Evolutionary conservation across 441 rosid genomes (phyloP).

Genomic region (Francoa sonchifolia): DNA sequence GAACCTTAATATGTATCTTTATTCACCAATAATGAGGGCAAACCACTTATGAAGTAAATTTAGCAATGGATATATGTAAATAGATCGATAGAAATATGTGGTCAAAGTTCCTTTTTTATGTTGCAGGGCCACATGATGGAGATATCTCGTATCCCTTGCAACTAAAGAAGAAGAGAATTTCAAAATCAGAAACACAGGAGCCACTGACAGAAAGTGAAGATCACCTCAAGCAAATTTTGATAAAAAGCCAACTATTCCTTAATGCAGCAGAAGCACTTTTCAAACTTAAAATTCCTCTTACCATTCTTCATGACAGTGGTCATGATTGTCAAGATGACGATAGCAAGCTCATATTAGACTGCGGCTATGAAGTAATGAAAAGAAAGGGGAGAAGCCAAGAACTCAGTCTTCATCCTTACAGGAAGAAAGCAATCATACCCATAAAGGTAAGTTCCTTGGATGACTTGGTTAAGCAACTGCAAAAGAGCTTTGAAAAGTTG

Average conservation of each 20-base stretch:
- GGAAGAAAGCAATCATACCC: constrained; percentile 22
- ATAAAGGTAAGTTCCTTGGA: constrained; percentile 35
- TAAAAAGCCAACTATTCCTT: constrained; percentile 50
- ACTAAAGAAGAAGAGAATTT: constrained; percentile 12
- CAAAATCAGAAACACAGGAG: constrained; percentile 16
- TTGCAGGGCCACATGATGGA: constrained; percentile 28
- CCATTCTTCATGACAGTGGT: constrained; percentile 15
- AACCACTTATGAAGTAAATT: too few species aligned
- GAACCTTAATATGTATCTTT: too few species aligned
- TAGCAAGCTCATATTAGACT: constrained; percentile 50
- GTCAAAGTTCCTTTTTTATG: constrained; percentile 11
- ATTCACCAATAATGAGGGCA: too few species aligned
- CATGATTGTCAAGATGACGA: constrained; percentile 25
- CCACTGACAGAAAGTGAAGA: constrained; percentile 46
- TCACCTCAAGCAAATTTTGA: constrained; percentile 47
- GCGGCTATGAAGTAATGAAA: constrained; percentile 71
- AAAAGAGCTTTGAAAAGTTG: constrained; percentile 41
- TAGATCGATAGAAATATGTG: neutral
- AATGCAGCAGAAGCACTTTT: constrained; percentile 67
- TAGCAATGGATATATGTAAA: neutral
- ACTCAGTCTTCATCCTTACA: constrained; percentile 46
- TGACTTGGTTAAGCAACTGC: constrained; percentile 44
- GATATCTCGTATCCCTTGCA: constrained; percentile 7
- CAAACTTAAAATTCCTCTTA: constrained; percentile 47
- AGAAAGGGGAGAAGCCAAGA: constrained; percentile 67